A percentile compares a stretch with the other conserved stretches of the same genome.
Conservation (phyloP, 75 land plant genomes). For the Azolla pinnata region DNA sequence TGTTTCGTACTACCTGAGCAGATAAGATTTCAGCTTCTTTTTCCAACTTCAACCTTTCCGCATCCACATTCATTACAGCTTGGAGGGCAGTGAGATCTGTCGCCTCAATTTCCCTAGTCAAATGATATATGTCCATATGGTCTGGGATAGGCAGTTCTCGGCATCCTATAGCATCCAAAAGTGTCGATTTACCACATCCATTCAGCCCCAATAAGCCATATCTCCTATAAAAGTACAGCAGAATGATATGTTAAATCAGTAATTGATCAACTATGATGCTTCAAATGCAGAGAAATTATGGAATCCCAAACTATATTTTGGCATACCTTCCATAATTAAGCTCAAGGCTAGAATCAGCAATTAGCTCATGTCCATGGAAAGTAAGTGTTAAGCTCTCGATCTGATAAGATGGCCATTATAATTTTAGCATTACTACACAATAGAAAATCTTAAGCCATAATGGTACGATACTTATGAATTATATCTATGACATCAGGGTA, state of each 20-base stretch:
- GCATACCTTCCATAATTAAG: conserved; percentile 94
- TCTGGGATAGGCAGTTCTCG: conserved; percentile 87
- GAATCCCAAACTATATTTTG: background rate
- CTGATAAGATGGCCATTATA: conserved; percentile 34
- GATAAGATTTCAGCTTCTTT: conserved; percentile 64
- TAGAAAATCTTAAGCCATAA: no score
- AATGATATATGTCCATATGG: conserved; percentile 87
- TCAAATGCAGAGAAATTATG: background rate
- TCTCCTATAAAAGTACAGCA: conserved; percentile 34
- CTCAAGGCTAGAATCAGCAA: conserved; percentile 80
- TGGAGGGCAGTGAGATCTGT: conserved; percentile 80
- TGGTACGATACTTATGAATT: no score
- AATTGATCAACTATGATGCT: background rate
- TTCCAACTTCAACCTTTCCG: conserved; percentile 68
- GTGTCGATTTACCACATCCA: conserved; percentile 94
- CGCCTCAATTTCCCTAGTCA: conserved; percentile 78
- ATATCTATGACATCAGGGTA: no score
- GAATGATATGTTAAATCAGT: background rate
- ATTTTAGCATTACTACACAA: no score
- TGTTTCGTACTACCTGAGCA: conserved; percentile 58
- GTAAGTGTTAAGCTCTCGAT: conserved; percentile 81
- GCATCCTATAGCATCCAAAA: conserved; percentile 58
- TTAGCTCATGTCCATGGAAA: conserved; percentile 92
- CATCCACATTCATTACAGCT: conserved; percentile 74
- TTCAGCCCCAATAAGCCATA: conserved; percentile 86